phyloP scores from a whole-genome alignment of 768 basidiomycete genomes.

The Phaeolepiota aurea region DNA sequence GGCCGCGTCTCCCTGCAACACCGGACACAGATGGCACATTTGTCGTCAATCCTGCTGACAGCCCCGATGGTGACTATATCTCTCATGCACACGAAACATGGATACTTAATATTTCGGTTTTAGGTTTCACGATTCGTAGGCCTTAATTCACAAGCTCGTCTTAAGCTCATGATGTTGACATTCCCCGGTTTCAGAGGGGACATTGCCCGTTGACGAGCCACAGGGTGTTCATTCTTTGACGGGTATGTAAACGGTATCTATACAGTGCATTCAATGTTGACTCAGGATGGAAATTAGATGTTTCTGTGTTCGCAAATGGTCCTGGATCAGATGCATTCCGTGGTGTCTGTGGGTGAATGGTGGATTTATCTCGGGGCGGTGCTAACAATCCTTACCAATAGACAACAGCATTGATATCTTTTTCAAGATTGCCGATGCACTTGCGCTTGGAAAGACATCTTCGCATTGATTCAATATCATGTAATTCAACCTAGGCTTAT shows the following conservation, averaged over 20 bases:
- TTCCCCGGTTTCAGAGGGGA: constrained; percentile 26
- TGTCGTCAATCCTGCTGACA: constrained; percentile 26
- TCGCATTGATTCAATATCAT: no score
- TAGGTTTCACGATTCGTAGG: constrained; percentile 22
- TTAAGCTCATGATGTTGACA: constrained; percentile 2
- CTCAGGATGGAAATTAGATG: constrained; percentile 20
- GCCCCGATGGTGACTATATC: constrained; percentile 16
- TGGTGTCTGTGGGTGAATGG: constrained; percentile 28
- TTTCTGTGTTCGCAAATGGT: constrained; percentile 35
- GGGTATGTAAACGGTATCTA: constrained; percentile 12
- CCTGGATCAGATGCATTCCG: constrained; percentile 33
- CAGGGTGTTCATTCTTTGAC: constrained; percentile 35
- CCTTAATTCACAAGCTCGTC: constrained; percentile 2
- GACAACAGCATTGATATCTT: constrained; percentile 37
- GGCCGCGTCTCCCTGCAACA: constrained; percentile 29
- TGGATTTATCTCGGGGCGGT: neutral
- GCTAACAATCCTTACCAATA: constrained; percentile 9
- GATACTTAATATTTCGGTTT: neutral
- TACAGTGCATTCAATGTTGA: no score
- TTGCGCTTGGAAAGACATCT: constrained; percentile 15
- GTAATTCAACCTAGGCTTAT: no score
- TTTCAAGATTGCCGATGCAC: constrained; percentile 30
- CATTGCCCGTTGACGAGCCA: constrained; percentile 20
- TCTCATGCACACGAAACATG: neutral
- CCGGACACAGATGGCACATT: constrained; percentile 11